Conservation (phyloP, 495 filamentous ascomycete genomes). For the Chaetomidium leptoderma region DNA sequence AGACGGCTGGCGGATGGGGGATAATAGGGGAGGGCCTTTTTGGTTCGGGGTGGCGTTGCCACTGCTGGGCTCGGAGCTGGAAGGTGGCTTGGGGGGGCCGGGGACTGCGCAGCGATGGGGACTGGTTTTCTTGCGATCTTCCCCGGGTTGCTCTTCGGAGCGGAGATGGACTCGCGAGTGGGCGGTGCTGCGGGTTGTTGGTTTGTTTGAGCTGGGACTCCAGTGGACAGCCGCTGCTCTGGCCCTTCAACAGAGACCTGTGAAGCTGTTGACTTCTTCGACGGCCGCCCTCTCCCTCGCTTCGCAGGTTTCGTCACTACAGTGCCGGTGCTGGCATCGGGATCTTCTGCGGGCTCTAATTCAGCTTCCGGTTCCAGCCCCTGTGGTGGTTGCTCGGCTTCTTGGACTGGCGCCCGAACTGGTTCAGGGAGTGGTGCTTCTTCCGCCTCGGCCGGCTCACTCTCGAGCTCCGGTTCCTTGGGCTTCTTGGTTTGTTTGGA, state of each 20-base stretch:
- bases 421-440: slow-evolving; percentile 22
- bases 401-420: slow-evolving; percentile 3
- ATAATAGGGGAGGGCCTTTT: slow-evolving; percentile 32
- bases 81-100: not conserved
- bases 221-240: slow-evolving; percentile 15
- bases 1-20: slow-evolving; percentile 24
- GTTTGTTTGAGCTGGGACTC: slow-evolving; percentile 8
- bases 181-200: slow-evolving; percentile 12
- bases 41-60: slow-evolving; percentile 16
- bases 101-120: not conserved
- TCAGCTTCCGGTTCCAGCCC: slow-evolving; percentile 28
- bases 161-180: slow-evolving; percentile 14
- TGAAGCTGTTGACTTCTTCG: slow-evolving; percentile 30
- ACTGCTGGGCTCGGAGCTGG: slow-evolving; percentile 9
- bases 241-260: slow-evolving; percentile 16
- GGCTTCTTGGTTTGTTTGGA: slow-evolving; percentile 47
- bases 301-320: slow-evolving; percentile 38
- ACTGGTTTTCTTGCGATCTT: slow-evolving; percentile 21
- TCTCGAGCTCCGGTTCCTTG: slow-evolving; percentile 27
- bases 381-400: slow-evolving; percentile 29
- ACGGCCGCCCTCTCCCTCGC: slow-evolving; percentile 30
- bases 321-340: slow-evolving; percentile 43
- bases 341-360: slow-evolving; percentile 33
- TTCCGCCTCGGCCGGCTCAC: slow-evolving; percentile 23
- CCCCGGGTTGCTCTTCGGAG: slow-evolving; percentile 9